Conservation (phyloP, 129 eudicot species). For the Helichrysum umbraculigerum region DNA sequence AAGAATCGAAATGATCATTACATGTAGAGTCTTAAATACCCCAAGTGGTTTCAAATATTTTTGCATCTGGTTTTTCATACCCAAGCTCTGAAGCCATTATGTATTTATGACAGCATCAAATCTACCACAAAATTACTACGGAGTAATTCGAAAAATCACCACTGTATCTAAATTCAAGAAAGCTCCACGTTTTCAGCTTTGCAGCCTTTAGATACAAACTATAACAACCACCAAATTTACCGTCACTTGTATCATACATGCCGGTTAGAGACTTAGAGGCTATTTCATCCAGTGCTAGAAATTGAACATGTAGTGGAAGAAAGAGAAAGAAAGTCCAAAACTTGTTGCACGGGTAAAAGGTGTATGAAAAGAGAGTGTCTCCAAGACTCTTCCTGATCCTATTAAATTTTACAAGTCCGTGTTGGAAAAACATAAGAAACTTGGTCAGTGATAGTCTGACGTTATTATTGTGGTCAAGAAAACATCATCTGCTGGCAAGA, state of each 20-base stretch:
- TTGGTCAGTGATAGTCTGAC: not conserved
- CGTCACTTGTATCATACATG: not conserved
- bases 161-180: not conserved
- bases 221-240: too few species aligned
- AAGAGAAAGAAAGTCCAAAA: conserved; percentile 30
- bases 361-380: conserved; percentile 29
- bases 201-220: too few species aligned
- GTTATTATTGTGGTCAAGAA: too few species aligned
- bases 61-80: conserved; percentile 85
- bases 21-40: conserved; percentile 41
- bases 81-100: conserved; percentile 81
- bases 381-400: conserved; percentile 25
- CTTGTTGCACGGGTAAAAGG: conserved; percentile 33
- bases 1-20: conserved; percentile 2
- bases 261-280: not conserved
- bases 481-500: too few species aligned
- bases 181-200: not conserved
- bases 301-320: not conserved
- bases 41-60: conserved; percentile 74
- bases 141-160: too few species aligned
- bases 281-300: too few species aligned
- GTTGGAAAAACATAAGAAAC: not conserved
- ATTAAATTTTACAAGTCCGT: conserved; percentile 4
- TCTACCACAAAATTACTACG: conserved; percentile 36
- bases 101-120: conserved; percentile 71